phyloP scores from a whole-genome alignment of 192 early-diverging fungal genomes.

The Thoreauomyces humboldtii region DNA sequence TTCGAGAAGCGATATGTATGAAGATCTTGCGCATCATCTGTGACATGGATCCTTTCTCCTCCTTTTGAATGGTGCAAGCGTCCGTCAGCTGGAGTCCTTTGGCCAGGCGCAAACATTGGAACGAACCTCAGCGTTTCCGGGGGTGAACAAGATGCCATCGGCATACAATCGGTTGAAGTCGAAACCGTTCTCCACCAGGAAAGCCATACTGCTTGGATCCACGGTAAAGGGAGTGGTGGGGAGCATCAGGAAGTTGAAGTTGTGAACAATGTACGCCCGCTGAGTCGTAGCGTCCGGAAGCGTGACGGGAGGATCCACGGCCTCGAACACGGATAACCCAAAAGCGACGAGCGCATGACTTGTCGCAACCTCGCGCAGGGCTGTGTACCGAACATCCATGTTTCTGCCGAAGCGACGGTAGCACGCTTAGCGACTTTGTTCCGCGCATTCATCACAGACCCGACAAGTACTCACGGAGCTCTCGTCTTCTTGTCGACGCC shows the following conservation, averaged over 20 bases:
- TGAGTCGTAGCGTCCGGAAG: background rate
- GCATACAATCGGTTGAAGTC: conserved; percentile 78
- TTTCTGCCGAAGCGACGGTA: conserved; percentile 41
- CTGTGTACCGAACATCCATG: conserved; percentile 79
- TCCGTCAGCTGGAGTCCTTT: too few relatives aligned
- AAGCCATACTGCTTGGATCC: conserved; percentile 66
- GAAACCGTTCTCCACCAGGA: conserved; percentile 80
- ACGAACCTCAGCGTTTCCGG: conserved; percentile 44
- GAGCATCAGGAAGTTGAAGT: conserved; percentile 61
- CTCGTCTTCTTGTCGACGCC: conserved; percentile 33
- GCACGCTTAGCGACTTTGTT: background rate
- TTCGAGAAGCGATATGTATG: conserved; percentile 31
- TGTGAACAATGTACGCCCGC: conserved; percentile 49
- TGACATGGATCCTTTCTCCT: too few relatives aligned
- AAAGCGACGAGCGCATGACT: conserved; percentile 80
- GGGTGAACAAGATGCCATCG: conserved; percentile 76
- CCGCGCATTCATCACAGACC: background rate
- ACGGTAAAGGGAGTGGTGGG: conserved; percentile 63
- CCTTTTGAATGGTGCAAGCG: too few relatives aligned
- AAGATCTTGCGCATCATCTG: conserved; percentile 38
- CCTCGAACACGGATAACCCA: conserved; percentile 72
- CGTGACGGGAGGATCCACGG: background rate
- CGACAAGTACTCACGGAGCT: conserved; percentile 31
- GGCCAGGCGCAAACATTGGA: too few relatives aligned
- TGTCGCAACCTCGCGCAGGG: conserved; percentile 66